These are phyloP conservation scores for Aspergillus sp. DNA, from an alignment of 2,329 filamentous ascomycete species.

Conservation along the genomic window DNA sequence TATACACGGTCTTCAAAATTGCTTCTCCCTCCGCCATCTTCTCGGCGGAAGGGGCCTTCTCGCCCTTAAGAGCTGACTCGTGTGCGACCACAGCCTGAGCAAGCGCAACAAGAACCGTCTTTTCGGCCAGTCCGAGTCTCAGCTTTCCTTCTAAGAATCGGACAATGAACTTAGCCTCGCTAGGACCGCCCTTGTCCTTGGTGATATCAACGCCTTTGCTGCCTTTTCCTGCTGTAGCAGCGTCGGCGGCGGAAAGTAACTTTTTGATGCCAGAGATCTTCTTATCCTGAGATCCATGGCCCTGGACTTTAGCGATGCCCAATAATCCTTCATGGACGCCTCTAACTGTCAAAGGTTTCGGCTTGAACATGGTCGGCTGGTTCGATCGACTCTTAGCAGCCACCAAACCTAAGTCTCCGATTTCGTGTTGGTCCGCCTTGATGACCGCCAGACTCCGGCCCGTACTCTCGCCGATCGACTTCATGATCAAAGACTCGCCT, in stretches of 20 bases:
- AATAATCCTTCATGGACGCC: constrained; percentile 87
- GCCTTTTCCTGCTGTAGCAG: constrained; percentile 67
- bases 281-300: constrained; percentile 81
- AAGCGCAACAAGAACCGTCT: constrained; percentile 83
- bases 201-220: constrained; percentile 70
- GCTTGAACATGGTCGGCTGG: constrained; percentile 98
- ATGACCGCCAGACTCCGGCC: constrained; percentile 85
- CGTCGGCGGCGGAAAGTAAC: constrained; percentile 84
- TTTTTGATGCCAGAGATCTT: constrained; percentile 98
- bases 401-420: constrained; percentile 90
- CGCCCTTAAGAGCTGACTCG: constrained; percentile 68
- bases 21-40: constrained; percentile 81
- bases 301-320: constrained; percentile 80
- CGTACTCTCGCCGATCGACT: constrained; percentile 92
- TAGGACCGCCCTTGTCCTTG: constrained; percentile 89
- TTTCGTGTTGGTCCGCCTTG: constrained; percentile 93
- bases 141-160: constrained; percentile 94
- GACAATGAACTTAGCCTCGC: constrained; percentile 91
- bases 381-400: constrained; percentile 94
- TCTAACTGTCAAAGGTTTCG: constrained; percentile 81
- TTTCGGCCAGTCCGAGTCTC: constrained; percentile 86
- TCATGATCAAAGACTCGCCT: constrained; percentile 97
- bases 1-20: constrained; percentile 86
- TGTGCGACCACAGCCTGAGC: constrained; percentile 86
- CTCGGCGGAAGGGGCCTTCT: constrained; percentile 68